phyloP scores from a whole-genome alignment of 139 green algal genomes.

The Coccomyxa sp. region DNA sequence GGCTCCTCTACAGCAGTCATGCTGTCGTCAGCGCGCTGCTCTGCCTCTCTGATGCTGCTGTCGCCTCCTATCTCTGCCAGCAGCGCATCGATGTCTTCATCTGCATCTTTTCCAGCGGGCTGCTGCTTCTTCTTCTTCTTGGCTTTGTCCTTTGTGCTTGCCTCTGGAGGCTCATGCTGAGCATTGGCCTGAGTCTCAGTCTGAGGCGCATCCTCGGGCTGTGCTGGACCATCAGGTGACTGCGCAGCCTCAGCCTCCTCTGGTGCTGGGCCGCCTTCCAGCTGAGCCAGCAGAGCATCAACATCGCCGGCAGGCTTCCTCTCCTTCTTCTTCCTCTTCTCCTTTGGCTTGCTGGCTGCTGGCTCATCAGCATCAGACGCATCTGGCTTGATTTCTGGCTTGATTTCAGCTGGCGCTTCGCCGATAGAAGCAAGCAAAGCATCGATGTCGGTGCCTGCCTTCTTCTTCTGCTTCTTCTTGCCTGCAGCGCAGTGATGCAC shows the following conservation, averaged over 20 bases:
- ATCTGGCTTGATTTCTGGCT: neutral
- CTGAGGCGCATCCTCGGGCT: conserved; percentile 9
- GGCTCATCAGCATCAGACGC: neutral
- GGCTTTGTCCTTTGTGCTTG: conserved; percentile 12
- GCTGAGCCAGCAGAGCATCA: conserved; percentile 46
- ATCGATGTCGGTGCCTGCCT: neutral
- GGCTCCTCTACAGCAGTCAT: conserved; percentile 3
- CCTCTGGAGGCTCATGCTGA: conserved; percentile 16
- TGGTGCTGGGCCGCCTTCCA: conserved; percentile 25
- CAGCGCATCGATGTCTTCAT: neutral
- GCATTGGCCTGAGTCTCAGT: neutral
- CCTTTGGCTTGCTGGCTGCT: neutral
- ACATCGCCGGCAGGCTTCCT: conserved; percentile 20
- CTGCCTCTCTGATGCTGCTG: neutral
- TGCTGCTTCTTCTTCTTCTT: too few species aligned
- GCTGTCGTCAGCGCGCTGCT: neutral
- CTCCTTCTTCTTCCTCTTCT: conserved; percentile 30
- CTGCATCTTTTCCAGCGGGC: neutral
- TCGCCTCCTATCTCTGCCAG: neutral
- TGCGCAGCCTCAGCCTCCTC: conserved; percentile 11
- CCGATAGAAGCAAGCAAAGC: neutral
- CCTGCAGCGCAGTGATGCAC: conserved; percentile 5
- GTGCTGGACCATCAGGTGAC: neutral
- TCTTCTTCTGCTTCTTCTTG: conserved; percentile 40
- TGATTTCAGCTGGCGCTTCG: neutral